Evolutionary conservation across 345 rosid genomes (phyloP).

Genomic region (Mallotus nudiflorus): DNA sequence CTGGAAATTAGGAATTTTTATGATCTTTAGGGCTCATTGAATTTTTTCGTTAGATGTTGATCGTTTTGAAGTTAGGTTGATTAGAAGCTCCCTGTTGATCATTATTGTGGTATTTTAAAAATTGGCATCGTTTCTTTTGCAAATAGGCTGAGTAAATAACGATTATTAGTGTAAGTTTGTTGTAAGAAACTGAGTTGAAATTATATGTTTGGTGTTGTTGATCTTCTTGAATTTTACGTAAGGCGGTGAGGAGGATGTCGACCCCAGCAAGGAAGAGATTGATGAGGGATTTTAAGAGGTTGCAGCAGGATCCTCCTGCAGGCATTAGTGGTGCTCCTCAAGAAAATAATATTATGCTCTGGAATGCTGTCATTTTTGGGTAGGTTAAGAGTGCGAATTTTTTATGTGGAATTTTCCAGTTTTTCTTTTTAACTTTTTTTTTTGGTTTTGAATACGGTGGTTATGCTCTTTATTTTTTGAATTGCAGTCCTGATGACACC

Average conservation of each 20-base stretch:
- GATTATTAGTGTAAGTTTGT: too few relatives aligned
- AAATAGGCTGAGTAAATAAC: not conserved
- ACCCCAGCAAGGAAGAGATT: constrained; percentile 39
- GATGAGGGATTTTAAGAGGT: constrained; percentile 42
- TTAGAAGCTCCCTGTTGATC: not conserved
- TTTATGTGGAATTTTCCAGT: not conserved
- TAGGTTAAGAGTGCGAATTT: not conserved
- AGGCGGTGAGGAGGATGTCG: constrained; percentile 25
- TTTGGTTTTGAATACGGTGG: not conserved
- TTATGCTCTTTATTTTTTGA: constrained; percentile 8
- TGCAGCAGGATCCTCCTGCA: constrained; percentile 43
- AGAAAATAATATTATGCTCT: constrained; percentile 33
- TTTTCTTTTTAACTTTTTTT: not conserved
- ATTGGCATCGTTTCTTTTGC: not conserved
- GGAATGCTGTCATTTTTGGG: constrained; percentile 44
- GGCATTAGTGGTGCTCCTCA: constrained; percentile 39
- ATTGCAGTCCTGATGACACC: constrained; percentile 73
- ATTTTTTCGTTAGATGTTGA: too few relatives aligned
- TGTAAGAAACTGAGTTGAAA: not conserved
- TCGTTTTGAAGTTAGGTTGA: not conserved
- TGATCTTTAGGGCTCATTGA: not conserved
- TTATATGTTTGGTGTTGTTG: not conserved
- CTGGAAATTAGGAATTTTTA: not conserved
- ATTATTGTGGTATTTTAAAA: not conserved
- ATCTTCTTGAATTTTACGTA: not conserved